phyloP scores from a whole-genome alignment of 176 grass and related monocot genomes.

The Triticum aestivum region IWGSC_CS_RefSeq_v2.1 NC_057814.1:399203669-399204168 shows the following conservation, averaged over 20 bases:
- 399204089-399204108: not conserved
- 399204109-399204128: not conserved
- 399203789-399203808: not conserved
- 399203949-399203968: no score
- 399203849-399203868: not conserved
- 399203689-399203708: constrained; percentile 9
- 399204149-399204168: not conserved
- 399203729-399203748: not conserved
- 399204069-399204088: not conserved
- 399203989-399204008: no score
- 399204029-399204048: not conserved
- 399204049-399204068: not conserved
- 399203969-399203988: no score
- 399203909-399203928: no score
- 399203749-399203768: not conserved
- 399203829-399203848: no score
- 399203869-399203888: not conserved
- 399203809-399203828: no score
- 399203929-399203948: no score
- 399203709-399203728: not conserved
- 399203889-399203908: no score
- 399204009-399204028: no score
- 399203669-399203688: constrained; percentile 41
- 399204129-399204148: not conserved
- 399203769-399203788: not conserved